phyloP scores from a whole-genome alignment of 179 eudicot species.

The Spinacia oleracea region DNA sequence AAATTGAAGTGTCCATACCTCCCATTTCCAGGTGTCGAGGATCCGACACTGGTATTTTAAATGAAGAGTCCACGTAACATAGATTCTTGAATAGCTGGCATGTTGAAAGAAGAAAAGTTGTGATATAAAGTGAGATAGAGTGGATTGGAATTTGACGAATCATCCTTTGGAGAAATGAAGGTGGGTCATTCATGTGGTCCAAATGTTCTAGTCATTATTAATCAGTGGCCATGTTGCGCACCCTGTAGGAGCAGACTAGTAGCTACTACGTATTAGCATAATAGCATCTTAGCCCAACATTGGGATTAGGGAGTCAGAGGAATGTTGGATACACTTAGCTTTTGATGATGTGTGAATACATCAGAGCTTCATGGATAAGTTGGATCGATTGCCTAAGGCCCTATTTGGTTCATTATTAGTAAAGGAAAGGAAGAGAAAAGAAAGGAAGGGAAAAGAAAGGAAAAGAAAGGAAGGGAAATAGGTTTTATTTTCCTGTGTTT shows the following conservation, averaged over 20 bases:
- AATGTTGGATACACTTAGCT: background rate
- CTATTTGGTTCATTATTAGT: no score
- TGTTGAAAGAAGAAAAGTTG: background rate
- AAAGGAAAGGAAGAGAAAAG: no score
- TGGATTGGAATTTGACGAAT: background rate
- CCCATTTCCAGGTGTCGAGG: no score
- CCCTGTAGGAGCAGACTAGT: background rate
- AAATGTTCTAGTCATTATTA: background rate
- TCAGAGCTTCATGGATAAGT: background rate
- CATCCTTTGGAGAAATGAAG: background rate
- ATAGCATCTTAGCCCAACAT: background rate
- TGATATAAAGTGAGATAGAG: background rate
- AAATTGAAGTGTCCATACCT: no score
- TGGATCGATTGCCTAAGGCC: background rate
- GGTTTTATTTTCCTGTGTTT: no score
- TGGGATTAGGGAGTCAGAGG: background rate
- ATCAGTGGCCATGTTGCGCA: background rate
- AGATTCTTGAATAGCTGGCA: background rate
- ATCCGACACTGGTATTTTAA: no score
- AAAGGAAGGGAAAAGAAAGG: no score
- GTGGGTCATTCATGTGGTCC: background rate
- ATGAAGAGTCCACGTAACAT: no score
- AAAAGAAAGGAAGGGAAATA: no score
- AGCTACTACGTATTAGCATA: background rate
- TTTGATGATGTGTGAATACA: slow-evolving; percentile 8